Base-by-base conservation (phyloP, 1,139 yeast genomes). In the Taphrina flavorubra region DNA sequence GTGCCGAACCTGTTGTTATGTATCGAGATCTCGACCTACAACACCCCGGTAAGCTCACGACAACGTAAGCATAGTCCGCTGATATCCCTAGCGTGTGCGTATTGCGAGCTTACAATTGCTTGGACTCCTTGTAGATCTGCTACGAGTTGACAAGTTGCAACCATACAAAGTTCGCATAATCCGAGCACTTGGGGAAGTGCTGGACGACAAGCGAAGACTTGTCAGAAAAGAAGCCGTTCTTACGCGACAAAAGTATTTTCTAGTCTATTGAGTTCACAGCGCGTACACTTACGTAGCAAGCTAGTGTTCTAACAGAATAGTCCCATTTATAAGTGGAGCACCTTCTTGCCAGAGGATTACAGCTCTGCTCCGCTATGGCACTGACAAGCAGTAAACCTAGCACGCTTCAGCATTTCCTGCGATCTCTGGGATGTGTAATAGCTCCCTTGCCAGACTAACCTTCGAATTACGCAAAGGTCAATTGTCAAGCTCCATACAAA, bases 221-320 rank as follows among this genome's bases (percentile, higher is more conserved):
- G 90, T 94, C 1, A 84, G 99, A 74, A 87, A 86, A 75, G 83
- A 85, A 68, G 88, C 92, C 8, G 87, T 89, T 68, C 90, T 88
- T 73, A 86, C 94, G 66, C 85, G 97, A 75, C 98, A 94, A 76
- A 80, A 83, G 1, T 87, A 85, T 72, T 89, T 80, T 18, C 31
- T 34, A 49, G 49, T 1, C 7, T 20, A 8, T 42, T 36, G 25
- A 25, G 25, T 25, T 1, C 4, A 25, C 1, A 4, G 3, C 25
- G 25, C 25, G 25, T 25, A 2, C 25, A 25, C 25, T n/a, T n/a
- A n/a, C n/a, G n/a, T n/a, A n/a, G 31, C 31, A 4, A 25, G 1
- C 31, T 25, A 25, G 31, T 25, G 31, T 1, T 25, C 31, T 25
- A 4, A 25, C 31, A 2, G 2, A 1, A 25, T 25, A 25, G 31